Conservation (phyloP, 345 rosid genomes). For the Murraya koenigii region DNA sequence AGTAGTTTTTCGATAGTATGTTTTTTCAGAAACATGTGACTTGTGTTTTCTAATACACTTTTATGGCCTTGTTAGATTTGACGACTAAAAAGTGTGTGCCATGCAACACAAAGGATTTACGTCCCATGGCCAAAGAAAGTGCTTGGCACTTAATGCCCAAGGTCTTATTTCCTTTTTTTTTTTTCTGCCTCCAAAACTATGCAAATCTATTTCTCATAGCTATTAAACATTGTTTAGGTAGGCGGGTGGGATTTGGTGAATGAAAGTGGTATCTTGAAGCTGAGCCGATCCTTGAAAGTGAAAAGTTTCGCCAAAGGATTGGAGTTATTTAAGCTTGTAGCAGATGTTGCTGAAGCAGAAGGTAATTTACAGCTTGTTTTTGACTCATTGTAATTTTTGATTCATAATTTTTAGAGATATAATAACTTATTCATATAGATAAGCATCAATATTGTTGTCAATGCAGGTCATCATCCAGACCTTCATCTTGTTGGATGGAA, state of each 20-base stretch:
- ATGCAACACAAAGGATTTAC: slow-evolving; percentile 76
- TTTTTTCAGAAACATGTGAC: slow-evolving; percentile 1
- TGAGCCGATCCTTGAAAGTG: slow-evolving; percentile 60
- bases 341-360: slow-evolving; percentile 84
- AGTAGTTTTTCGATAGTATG: not conserved
- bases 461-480: slow-evolving; percentile 97
- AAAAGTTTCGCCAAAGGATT: slow-evolving; percentile 85
- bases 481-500: slow-evolving; percentile 99
- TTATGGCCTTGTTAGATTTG: slow-evolving; percentile 48
- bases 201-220: not conserved
- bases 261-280: slow-evolving; percentile 68
- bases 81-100: slow-evolving; percentile 80
- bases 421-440: not conserved
- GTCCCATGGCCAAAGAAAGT: slow-evolving; percentile 73
- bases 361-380: slow-evolving; percentile 32
- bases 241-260: slow-evolving; percentile 74
- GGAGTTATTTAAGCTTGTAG: slow-evolving; percentile 73
- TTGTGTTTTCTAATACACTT: slow-evolving; percentile 6
- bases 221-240: slow-evolving; percentile 41
- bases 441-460: slow-evolving; percentile 13
- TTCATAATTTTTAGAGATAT: not conserved
- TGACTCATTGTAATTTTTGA: not conserved
- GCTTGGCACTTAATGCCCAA: slow-evolving; percentile 55
- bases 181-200: not conserved
- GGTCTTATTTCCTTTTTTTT: slow-evolving; percentile 38